Conservation (phyloP, 2,329 filamentous ascomycete genomes). For the Akanthomyces dipterigenus region DNA sequence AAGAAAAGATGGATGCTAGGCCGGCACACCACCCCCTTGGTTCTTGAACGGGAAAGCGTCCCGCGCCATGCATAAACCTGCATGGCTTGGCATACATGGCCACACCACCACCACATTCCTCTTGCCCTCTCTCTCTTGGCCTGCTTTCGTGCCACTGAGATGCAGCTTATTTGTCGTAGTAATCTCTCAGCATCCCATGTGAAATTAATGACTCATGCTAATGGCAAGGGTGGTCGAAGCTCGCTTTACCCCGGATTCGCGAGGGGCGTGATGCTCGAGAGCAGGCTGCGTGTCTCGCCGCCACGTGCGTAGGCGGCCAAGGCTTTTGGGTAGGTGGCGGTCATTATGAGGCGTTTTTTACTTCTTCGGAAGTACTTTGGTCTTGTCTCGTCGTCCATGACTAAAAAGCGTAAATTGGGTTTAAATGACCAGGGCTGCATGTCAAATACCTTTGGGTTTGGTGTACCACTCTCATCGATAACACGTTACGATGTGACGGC, state of each 20-base stretch:
- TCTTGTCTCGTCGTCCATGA: too few species aligned
- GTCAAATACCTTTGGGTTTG: too few species aligned
- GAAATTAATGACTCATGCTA: neutral
- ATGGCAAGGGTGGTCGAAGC: too few species aligned
- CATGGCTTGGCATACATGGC: slow-evolving; percentile 2
- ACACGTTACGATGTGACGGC: too few species aligned
- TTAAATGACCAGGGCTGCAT: too few species aligned
- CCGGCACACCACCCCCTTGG: neutral
- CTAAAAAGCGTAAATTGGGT: too few species aligned
- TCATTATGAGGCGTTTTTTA: too few species aligned
- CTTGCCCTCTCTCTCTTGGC: neutral
- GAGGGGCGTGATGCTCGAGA: too few species aligned
- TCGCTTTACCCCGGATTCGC: neutral
- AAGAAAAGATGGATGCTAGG: too few species aligned
- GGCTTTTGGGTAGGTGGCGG: neutral
- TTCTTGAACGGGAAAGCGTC: neutral
- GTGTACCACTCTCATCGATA: too few species aligned
- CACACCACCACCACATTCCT: neutral
- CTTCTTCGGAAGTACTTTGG: too few species aligned
- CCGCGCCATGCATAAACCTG: neutral
- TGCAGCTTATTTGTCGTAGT: neutral
- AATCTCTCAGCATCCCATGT: neutral
- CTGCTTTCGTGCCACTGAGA: neutral
- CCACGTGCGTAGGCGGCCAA: neutral
- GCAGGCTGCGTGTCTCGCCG: neutral